Conservation (phyloP, 306 rosid species). For the Rosa rugosa region DNA sequence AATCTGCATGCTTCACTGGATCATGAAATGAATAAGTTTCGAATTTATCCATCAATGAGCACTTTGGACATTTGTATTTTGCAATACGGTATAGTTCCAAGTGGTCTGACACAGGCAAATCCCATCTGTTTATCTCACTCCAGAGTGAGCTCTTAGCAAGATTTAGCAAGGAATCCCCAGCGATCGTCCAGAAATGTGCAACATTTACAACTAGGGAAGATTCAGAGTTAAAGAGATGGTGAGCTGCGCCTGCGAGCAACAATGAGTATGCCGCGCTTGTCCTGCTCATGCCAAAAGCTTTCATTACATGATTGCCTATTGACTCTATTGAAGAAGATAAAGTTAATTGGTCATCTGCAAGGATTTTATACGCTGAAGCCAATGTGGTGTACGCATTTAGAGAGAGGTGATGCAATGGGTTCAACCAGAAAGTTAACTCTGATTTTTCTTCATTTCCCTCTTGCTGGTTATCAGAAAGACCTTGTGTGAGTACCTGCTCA, state of each 20-base stretch:
- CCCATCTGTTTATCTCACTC: constrained; percentile 26
- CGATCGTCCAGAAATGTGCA: constrained; percentile 63
- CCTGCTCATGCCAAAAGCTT: constrained; percentile 53
- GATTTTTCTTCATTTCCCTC: constrained; percentile 37
- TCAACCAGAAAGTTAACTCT: constrained; percentile 44
- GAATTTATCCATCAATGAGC: constrained; percentile 46
- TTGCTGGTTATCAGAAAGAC: constrained; percentile 33
- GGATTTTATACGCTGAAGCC: constrained; percentile 67
- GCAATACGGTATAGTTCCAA: constrained; percentile 24
- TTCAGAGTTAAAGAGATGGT: constrained; percentile 65
- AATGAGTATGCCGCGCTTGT: constrained; percentile 64
- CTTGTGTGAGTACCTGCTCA: constrained; percentile 48
- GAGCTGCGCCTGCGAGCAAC: constrained; percentile 68
- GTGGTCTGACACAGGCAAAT: constrained; percentile 26
- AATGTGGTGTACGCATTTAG: constrained; percentile 65
- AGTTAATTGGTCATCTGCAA: constrained; percentile 40
- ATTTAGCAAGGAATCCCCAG: constrained; percentile 69
- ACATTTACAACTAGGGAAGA: constrained; percentile 59
- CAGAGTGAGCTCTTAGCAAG: constrained; percentile 50
- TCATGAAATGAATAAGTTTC: constrained; percentile 27
- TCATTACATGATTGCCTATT: constrained; percentile 7
- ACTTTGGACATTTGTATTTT: constrained; percentile 38
- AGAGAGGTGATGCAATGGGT: constrained; percentile 62
- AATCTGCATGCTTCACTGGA: constrained; percentile 32
- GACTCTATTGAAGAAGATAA: constrained; percentile 22